Conservation (phyloP, 441 rosid species). For the Adansonia rubrostipa region DNA sequence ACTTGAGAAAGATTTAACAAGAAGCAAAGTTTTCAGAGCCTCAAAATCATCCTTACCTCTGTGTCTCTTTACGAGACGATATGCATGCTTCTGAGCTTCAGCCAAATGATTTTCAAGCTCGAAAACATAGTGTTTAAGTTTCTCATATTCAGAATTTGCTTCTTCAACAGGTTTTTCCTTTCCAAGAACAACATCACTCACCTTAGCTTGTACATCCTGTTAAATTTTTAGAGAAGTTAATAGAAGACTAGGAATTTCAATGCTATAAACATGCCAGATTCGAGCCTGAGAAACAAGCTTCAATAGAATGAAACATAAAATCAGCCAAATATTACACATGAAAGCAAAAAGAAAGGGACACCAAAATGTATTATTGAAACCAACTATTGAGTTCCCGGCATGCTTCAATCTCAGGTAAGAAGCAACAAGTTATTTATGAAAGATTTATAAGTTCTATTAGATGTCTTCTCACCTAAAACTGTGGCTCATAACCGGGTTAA, state of each 20-base stretch:
- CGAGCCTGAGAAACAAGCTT: constrained; percentile 4
- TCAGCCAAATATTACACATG: constrained; percentile 1
- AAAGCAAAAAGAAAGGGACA: constrained; percentile 1
- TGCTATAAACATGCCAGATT: neutral
- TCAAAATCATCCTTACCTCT: constrained; percentile 59
- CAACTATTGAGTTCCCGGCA: neutral
- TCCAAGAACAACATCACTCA: constrained; percentile 96
- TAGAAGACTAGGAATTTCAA: constrained; percentile 18
- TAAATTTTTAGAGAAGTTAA: constrained; percentile 32
- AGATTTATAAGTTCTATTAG: neutral
- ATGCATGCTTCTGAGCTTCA: constrained; percentile 98
- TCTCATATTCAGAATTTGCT: constrained; percentile 90
- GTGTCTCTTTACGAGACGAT: constrained; percentile 96
- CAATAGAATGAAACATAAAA: constrained; percentile 9
- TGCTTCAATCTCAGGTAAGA: constrained; percentile 10
- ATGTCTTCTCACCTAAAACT: neutral
- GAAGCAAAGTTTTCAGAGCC: constrained; percentile 29
- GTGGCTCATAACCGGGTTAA: neutral
- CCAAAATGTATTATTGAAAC: neutral
- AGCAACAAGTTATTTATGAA: neutral
- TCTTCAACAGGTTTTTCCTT: constrained; percentile 99
- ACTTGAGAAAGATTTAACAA: constrained; percentile 1
- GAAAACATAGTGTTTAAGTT: constrained; percentile 82
- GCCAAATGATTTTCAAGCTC: constrained; percentile 98
- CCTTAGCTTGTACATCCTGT: constrained; percentile 95